phyloP scores from a whole-genome alignment of 1,139 yeast genomes.

The Yamadazyma mexicana region DNA sequence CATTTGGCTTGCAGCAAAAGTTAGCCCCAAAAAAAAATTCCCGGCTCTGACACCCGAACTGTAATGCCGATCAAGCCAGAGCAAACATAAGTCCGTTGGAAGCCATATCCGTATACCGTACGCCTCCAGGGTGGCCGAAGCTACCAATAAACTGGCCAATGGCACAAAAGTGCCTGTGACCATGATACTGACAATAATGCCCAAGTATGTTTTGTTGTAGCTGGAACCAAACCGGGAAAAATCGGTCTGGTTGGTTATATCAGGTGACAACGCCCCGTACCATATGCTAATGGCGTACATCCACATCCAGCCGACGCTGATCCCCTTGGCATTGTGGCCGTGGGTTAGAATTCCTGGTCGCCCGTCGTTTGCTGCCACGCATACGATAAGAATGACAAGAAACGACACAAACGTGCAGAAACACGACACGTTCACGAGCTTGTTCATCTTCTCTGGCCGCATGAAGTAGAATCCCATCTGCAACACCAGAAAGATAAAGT shows the following conservation, averaged over 20 bases:
- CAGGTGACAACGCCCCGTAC: slow-evolving; percentile 33
- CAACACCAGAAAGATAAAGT: slow-evolving; percentile 19
- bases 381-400: slow-evolving; percentile 13
- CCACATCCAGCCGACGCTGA: slow-evolving; percentile 21
- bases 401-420: slow-evolving; percentile 16
- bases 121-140: slow-evolving; percentile 33
- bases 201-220: slow-evolving; percentile 14
- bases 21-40: slow-evolving; percentile 27
- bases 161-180: slow-evolving; percentile 23
- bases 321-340: neutral
- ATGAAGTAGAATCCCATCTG: slow-evolving; percentile 17
- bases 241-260: slow-evolving; percentile 43
- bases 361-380: slow-evolving; percentile 18
- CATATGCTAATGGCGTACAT: slow-evolving; percentile 20
- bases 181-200: slow-evolving; percentile 18
- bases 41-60: slow-evolving; percentile 29
- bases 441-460: slow-evolving; percentile 20
- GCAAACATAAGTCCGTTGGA: slow-evolving; percentile 32
- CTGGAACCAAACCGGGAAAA: slow-evolving; percentile 39
- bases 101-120: slow-evolving; percentile 27
- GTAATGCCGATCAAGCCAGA: slow-evolving; percentile 21
- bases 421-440: slow-evolving; percentile 16
- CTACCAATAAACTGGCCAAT: slow-evolving; percentile 20
- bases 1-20: slow-evolving; percentile 22
- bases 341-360: slow-evolving; percentile 15